Evolutionary conservation across 768 basidiomycete species (phyloP), one percentile per base, ranked within the genome.

Genomic region (Imleria badia): DNA sequence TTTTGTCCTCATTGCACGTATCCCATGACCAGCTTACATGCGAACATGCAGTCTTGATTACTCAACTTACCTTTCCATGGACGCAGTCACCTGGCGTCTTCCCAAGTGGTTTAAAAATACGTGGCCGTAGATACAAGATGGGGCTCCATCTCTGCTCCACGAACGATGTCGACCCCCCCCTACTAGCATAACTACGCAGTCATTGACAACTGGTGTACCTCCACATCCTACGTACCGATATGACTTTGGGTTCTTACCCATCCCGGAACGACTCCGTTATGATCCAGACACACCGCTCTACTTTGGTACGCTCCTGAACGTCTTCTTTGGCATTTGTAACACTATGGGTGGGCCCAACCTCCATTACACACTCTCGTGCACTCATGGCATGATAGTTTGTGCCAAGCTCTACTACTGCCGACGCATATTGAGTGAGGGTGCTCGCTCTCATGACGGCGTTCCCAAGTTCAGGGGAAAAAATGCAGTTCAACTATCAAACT

Each of bases 381-480:
- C 51, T 48, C 26, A 61, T 42, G 23, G 19, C 14, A 15, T 3
- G 12, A 29, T 33, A 59, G 51, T 51, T 30, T 85, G 85, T 74
- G 78, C 82, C 20, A 91, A 91, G 64, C 69, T 91, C 45, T 91
- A 91, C 64, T 93, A 91, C 55, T 86, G 83, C 56, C 87, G 89
- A 72, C 89, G 89, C 3, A 70, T 91, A 56, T 74, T 91, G n/a
- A 86, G 89, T 82, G 63, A 63, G 78, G 73, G 57, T 19, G 46
- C 22, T 36, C 22, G 12, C 45, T 7, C 43, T 39, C 38, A 22
- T 19, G n/a, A 30, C 39, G 6, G 29, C 12, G 19, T 22, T 49
- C 29, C 33, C 40, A n/a, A 31, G 14, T 39, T 51, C n/a, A 44
- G 52, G 26, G 7, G 6, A 33, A 30, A 34, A 31, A 44, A 30